Evolutionary conservation across 1,139 yeast species (phyloP).

Genomic region (Pichia sp.): DNA sequence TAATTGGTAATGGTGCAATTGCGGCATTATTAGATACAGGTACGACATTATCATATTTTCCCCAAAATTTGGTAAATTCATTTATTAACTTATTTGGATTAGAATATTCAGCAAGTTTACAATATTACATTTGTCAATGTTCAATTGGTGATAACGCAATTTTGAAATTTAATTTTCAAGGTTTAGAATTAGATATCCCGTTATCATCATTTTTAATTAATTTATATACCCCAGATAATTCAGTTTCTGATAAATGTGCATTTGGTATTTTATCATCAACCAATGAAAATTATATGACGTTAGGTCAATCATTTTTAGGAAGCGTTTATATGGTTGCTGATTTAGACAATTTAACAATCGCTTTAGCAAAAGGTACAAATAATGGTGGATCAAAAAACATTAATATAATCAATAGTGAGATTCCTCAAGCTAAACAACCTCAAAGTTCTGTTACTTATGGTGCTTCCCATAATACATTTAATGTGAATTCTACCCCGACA

Average conservation of each 20-base stretch:
- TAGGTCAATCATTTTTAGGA: constrained; percentile 74
- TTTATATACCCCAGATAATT: constrained; percentile 8
- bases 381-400: neutral
- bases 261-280: constrained; percentile 27
- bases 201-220: constrained; percentile 33
- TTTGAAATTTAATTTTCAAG: constrained; percentile 44
- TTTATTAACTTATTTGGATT: constrained; percentile 39
- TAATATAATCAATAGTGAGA: constrained; percentile 2
- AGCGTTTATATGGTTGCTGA: constrained; percentile 76
- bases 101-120: constrained; percentile 29
- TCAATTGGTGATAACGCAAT: constrained; percentile 28
- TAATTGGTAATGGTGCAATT: constrained; percentile 33
- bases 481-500: constrained; percentile 3
- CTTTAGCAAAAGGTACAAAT: constrained; percentile 47
- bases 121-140: constrained; percentile 34
- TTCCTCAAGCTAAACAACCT: constrained; percentile 13
- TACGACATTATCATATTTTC: constrained; percentile 52
- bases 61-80: constrained; percentile 34
- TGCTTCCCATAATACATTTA: constrained; percentile 3
- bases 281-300: constrained; percentile 30
- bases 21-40: constrained; percentile 63
- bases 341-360: constrained; percentile 55
- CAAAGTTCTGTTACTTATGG: constrained; percentile 8
- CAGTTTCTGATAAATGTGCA: constrained; percentile 14
- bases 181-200: constrained; percentile 42